Evolutionary conservation across 2,329 filamentous ascomycete genomes (phyloP), one percentile per base, ranked within the genome.

Genomic region (Fusarium sp.): DNA sequence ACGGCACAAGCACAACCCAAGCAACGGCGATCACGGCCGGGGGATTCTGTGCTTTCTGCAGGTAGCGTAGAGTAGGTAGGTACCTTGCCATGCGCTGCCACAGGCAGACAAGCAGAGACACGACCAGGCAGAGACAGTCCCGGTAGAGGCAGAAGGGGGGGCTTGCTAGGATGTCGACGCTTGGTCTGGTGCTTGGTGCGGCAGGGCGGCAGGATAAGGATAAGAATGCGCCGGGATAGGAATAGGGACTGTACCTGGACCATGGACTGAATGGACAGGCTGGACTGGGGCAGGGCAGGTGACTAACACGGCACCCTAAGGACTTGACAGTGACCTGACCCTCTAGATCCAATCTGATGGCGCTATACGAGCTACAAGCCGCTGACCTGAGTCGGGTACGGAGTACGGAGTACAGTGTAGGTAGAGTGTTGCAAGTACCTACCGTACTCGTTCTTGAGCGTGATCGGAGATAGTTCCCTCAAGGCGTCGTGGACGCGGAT

Each of bases 291-390:
- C 57, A 63, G 56, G 59, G 58, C 61, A 71, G 71, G 73, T 75
- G 73, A 75, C 73, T 75, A 75, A 72, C 69, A 72, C 62, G 62
- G 48, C 36, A 57, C 45, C 46, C 15, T 26, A 30, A 19, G 28
- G 26, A 26, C 38, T 28, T 30, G 34, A 28, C 17, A 42, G 28
- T 45, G 44, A 26, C 34, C n/a, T n/a, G 54, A 43, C 62, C 56
- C 68, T 72, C 49, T 61, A 28, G 39, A 58, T 59, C 53, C 45
- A 47, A 65, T 67, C 53, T 62, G 21, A 62, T 28, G 54, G 54
- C 59, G 68, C 60, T 69, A 71, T 68, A 71, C 57, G 56, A 65
- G 56, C 44, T n/a, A 67, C 56, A 53, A 59, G 36, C 70, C 52
- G 65, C 72, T 70, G 56, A 34, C 67, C 42, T 69, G 60, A 71